These are phyloP conservation scores for Huntiella decipiens DNA, from an alignment of 2,329 filamentous ascomycete genomes.

Conservation along the genomic window DNA sequence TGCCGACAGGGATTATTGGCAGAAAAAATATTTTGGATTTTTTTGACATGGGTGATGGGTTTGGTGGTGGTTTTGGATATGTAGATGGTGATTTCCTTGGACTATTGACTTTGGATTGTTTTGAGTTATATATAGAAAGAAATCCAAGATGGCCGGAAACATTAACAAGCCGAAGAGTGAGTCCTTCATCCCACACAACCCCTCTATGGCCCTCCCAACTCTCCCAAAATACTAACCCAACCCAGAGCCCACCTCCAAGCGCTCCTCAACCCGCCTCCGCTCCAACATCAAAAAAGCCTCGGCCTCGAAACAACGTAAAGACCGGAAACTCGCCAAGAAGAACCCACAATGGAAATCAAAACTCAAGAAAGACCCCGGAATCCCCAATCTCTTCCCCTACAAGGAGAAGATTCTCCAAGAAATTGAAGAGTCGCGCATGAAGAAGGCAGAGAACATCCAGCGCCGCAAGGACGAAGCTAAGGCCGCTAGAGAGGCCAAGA, in stretches of 20 bases:
- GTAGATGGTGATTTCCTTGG: not conserved
- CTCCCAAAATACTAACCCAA: not conserved
- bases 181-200: conserved; percentile 11
- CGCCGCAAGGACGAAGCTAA: conserved; percentile 54
- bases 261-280: conserved; percentile 68
- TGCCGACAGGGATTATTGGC: conserved; percentile 7
- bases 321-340: conserved; percentile 78
- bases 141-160: conserved; percentile 28
- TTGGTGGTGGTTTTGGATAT: not conserved
- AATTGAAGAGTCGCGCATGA: conserved; percentile 70
- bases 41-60: conserved; percentile 5
- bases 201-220: too few species aligned
- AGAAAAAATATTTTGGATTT: conserved; percentile 10
- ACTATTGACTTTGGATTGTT: not conserved
- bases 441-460: conserved; percentile 62
- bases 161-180: conserved; percentile 36
- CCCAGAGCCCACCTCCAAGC: conserved; percentile 85
- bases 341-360: conserved; percentile 93
- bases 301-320: conserved; percentile 75
- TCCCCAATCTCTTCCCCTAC: conserved; percentile 93
- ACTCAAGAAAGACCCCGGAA: conserved; percentile 93
- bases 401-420: conserved; percentile 90
- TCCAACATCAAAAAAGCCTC: conserved; percentile 94
- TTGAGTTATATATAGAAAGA: not conserved
- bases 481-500: conserved; percentile 43